Base-by-base conservation (phyloP, 2,329 filamentous ascomycete species). In the Xylariaceae sp. region DNA sequence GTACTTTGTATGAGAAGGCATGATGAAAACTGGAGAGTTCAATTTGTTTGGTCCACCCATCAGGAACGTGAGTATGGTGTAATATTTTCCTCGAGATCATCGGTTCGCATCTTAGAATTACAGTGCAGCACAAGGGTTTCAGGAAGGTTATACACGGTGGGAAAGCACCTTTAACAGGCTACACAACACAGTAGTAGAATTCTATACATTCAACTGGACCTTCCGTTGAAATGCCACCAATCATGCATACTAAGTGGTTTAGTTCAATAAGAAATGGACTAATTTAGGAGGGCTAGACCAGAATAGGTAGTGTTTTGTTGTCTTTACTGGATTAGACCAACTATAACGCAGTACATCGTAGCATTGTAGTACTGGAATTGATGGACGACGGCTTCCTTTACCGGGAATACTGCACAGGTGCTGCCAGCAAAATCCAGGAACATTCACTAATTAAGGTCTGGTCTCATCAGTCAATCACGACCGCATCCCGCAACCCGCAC, bases 371-470 rank as follows among this genome's bases (percentile, higher is more conserved):
- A 37, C 9, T 26, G 12, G 32, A 37, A 14, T 37, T 37, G 32
- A 37, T 37, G 32, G 32, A 37, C 32, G 14, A 37, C 9, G 14
- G 32, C 32, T 37, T 7, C 32, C 32, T 37, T n/a, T 12, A 37
- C 32, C 14, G 32, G 32, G 23, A 26, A 26, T 4, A 9, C 23
- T 26, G 23, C 23, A 26, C 23, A 26, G 9, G 32, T 14, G 14
- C 12, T 37, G 32, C 32, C 14, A 37, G 9, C 32, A 3, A 50
- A 50, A 21, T 53, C 40, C 23, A 53, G 50, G 50, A 40, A 37
- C 20, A 20, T 29, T 44, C 46, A 19, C 21, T 60, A 50, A 60
- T 60, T 60, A 54, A 54, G 46, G 55, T 60, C 54, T 54, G 55
- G 58, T 41, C 29, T 21, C 40, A 47, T 49, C 32, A 32, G n/a